These are phyloP conservation scores for Leccinum longicurvipes DNA, from an alignment of 768 basidiomycete genomes.

Conservation along the genomic window DNA sequence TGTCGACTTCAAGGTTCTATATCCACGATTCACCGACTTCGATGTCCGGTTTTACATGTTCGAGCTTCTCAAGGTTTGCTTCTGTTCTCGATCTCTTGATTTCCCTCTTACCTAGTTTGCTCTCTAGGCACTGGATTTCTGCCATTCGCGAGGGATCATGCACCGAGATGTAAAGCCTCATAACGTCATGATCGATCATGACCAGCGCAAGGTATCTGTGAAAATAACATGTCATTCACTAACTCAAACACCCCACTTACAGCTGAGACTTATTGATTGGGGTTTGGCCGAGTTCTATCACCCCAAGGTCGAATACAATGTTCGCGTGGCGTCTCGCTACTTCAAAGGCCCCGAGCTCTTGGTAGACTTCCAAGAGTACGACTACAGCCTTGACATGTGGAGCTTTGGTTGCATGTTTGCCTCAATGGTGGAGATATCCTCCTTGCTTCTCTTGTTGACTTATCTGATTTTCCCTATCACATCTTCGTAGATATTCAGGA, in stretches of 20 bases:
- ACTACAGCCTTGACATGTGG: constrained; percentile 99
- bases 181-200: constrained; percentile 99
- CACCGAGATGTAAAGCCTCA: constrained; percentile 98
- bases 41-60: constrained; percentile 97
- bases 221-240: constrained; percentile 5
- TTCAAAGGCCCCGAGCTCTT: constrained; percentile 97
- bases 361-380: constrained; percentile 98
- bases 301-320: constrained; percentile 96
- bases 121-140: constrained; percentile 86
- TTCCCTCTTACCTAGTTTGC: not conserved
- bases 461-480: not conserved
- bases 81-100: constrained; percentile 3
- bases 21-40: constrained; percentile 92
- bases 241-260: constrained; percentile 15
- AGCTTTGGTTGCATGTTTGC: constrained; percentile 99
- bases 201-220: constrained; percentile 77
- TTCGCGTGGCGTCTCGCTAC: constrained; percentile 94
- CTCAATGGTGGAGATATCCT: constrained; percentile 70
- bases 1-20: constrained; percentile 94
- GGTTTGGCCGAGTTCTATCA: constrained; percentile 98
- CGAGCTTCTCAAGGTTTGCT: constrained; percentile 83
- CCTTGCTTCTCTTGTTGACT: not conserved
- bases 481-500: constrained; percentile 83
- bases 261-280: constrained; percentile 98
- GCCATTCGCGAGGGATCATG: constrained; percentile 99